phyloP scores from a whole-genome alignment of 768 basidiomycete genomes.

The Amyloporia xantha region DNA sequence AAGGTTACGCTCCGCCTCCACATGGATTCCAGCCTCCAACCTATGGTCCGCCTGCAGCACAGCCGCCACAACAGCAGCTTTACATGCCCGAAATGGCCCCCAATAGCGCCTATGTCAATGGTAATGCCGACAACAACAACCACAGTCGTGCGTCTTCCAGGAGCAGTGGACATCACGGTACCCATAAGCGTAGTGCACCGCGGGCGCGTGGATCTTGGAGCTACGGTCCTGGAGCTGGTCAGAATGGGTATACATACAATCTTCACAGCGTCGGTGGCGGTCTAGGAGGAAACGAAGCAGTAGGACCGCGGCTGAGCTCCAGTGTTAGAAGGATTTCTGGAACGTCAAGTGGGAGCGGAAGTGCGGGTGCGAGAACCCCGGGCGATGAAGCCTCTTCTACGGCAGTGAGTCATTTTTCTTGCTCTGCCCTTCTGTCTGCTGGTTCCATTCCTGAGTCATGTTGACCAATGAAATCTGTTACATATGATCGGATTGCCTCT shows the following conservation, averaged over 20 bases:
- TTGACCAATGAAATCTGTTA: slow-evolving; percentile 5
- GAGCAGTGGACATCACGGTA: slow-evolving; percentile 21
- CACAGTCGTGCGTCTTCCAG: slow-evolving; percentile 28
- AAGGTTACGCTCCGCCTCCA: slow-evolving; percentile 20
- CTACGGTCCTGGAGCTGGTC: slow-evolving; percentile 56
- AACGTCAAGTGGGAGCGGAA: slow-evolving; percentile 39
- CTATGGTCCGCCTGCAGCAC: slow-evolving; percentile 8
- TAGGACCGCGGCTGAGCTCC: slow-evolving; percentile 60
- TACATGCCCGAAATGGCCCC: slow-evolving; percentile 6
- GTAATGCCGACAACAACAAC: slow-evolving; percentile 21
- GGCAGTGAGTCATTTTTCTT: slow-evolving; percentile 48
- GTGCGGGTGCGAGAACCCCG: slow-evolving; percentile 50
- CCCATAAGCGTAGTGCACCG: slow-evolving; percentile 22
- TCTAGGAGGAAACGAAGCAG: slow-evolving; percentile 31
- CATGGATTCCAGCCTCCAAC: neutral
- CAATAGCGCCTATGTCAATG: slow-evolving; percentile 21
- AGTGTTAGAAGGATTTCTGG: slow-evolving; percentile 41
- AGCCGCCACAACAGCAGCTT: slow-evolving; percentile 7
- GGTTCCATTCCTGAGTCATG: slow-evolving; percentile 1
- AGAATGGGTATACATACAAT: slow-evolving; percentile 35
- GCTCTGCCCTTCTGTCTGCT: slow-evolving; percentile 5
- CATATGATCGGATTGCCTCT: neutral
- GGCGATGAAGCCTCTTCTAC: slow-evolving; percentile 74
- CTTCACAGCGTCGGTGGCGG: slow-evolving; percentile 18
- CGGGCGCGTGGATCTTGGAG: slow-evolving; percentile 44